Evolutionary conservation across 352 stramenopile genomes (phyloP).

Genomic region (Phytophthora cryptogea): DNA sequence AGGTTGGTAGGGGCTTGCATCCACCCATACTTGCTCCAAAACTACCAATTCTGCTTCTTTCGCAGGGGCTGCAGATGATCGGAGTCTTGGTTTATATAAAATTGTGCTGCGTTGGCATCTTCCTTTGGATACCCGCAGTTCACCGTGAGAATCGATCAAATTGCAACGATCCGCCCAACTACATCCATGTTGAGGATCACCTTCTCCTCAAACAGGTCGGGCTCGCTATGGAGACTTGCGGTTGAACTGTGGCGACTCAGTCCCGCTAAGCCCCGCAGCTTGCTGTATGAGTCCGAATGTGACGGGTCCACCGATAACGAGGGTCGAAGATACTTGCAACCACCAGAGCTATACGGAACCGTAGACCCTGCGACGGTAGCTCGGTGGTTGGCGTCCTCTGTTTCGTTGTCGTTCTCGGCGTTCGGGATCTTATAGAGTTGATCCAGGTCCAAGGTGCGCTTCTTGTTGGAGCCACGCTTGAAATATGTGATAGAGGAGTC

Average conservation of each 20-base stretch:
- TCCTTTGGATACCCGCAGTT: constrained; percentile 10
- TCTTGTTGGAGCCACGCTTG: constrained; percentile 37
- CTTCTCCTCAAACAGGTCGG: constrained; percentile 25
- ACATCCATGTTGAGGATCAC: constrained; percentile 26
- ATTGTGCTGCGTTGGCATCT: constrained; percentile 1
- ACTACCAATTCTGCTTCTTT: constrained; percentile 8
- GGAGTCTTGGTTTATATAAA: not conserved
- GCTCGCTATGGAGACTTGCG: constrained; percentile 19
- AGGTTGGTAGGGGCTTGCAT: not conserved
- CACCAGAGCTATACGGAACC: constrained; percentile 8
- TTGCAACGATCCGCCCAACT: not conserved
- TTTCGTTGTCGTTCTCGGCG: constrained; percentile 7
- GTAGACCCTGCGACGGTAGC: constrained; percentile 1
- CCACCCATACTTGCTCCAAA: constrained; percentile 3
- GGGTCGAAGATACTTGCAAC: constrained; percentile 15
- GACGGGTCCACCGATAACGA: constrained; percentile 21
- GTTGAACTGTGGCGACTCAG: constrained; percentile 32
- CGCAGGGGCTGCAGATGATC: not conserved
- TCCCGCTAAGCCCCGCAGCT: constrained; percentile 21
- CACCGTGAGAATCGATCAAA: not conserved
- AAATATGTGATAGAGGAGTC: constrained; percentile 35
- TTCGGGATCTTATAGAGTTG: constrained; percentile 36
- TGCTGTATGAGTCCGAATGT: constrained; percentile 26
- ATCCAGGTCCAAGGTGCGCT: constrained; percentile 33
- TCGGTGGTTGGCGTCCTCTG: not conserved